Conservation (phyloP, 1,139 yeast species). For the Saccharomyces hybrid region DNA sequence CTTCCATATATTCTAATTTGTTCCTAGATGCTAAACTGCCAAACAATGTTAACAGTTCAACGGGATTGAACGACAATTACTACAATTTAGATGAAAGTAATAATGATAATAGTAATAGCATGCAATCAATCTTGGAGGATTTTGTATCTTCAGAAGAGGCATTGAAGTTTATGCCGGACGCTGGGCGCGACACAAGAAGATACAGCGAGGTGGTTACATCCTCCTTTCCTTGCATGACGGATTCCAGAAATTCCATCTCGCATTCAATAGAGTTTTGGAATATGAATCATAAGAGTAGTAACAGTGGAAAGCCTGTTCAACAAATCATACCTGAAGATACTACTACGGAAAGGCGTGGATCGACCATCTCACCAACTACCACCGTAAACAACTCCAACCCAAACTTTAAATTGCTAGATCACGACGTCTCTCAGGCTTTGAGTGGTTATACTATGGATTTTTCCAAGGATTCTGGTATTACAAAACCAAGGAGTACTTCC, state of each 20-base stretch:
- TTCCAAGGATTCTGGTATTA: not conserved
- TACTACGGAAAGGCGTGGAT: not conserved
- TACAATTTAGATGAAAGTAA: not conserved
- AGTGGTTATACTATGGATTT: conserved; percentile 23
- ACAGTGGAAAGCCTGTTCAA: not conserved
- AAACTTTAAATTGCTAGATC: not conserved
- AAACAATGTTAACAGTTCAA: not conserved
- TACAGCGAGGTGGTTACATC: conserved; percentile 19
- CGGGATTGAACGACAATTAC: not conserved
- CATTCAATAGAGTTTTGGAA: conserved; percentile 25
- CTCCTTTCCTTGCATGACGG: conserved; percentile 10
- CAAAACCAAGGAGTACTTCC: not conserved
- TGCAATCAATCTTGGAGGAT: conserved; percentile 3
- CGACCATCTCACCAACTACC: not conserved
- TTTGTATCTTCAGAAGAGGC: conserved; percentile 4
- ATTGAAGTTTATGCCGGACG: conserved; percentile 3
- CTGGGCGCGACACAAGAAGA: conserved; percentile 9
- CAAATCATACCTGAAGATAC: not conserved
- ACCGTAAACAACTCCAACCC: not conserved
- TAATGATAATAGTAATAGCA: not conserved
- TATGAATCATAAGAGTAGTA: conserved; percentile 9
- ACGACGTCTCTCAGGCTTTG: conserved; percentile 20
- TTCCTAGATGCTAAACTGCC: not conserved
- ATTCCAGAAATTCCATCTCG: conserved; percentile 22
- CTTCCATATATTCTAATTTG: not conserved